Evolutionary conservation across 495 filamentous ascomycete genomes (phyloP).

Genomic region (Trichoderma orchidacearum): DNA sequence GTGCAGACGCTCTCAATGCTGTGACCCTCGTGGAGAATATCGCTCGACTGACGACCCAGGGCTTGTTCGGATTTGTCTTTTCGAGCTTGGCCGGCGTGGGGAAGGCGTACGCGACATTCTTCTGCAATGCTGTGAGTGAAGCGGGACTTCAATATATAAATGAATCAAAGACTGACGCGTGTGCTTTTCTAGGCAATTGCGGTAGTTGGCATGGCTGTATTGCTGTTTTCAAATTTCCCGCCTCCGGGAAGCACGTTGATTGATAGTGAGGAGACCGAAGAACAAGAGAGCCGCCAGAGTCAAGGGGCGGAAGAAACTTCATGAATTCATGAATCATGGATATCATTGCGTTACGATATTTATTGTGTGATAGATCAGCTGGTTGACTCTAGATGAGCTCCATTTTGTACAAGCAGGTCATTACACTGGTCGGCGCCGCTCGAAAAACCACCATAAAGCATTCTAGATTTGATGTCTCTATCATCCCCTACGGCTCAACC

Average conservation of each 20-base stretch:
- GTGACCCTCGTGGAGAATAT: conserved; percentile 43
- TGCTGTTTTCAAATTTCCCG: conserved; percentile 34
- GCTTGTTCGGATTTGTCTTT: conserved; percentile 41
- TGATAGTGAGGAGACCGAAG: conserved; percentile 17
- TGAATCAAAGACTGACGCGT: not conserved
- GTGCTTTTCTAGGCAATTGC: conserved; percentile 22
- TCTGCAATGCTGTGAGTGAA: conserved; percentile 35
- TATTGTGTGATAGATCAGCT: not conserved
- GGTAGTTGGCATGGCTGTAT: conserved; percentile 27
- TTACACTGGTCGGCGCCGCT: no score
- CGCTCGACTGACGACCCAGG: conserved; percentile 34
- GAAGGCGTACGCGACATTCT: conserved; percentile 35
- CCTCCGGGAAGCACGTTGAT: conserved; percentile 26
- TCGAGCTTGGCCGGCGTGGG: conserved; percentile 33
- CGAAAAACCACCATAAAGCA: not conserved
- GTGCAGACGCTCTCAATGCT: conserved; percentile 40
- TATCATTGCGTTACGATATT: not conserved
- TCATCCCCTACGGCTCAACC: not conserved
- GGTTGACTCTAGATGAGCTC: no score
- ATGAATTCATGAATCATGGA: not conserved
- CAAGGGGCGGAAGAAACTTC: not conserved
- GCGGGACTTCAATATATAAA: not conserved
- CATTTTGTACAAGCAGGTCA: no score
- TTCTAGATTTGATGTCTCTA: not conserved
- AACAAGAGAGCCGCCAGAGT: not conserved